phyloP scores from a whole-genome alignment of 306 rosid genomes.

The Parietaria judaica region DNA sequence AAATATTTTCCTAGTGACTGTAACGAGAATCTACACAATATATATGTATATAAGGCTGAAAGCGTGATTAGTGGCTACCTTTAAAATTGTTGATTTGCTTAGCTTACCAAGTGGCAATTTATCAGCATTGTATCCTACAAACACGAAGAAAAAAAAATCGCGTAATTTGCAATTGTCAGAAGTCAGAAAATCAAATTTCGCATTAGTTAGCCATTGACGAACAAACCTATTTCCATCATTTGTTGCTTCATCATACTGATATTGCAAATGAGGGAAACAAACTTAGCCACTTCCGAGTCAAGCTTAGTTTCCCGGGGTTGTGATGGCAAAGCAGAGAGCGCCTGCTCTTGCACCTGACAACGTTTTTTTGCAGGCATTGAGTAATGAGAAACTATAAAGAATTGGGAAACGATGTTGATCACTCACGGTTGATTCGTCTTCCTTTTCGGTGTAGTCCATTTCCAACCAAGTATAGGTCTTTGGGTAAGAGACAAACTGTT shows the following conservation, averaged over 20 bases:
- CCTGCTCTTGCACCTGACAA: constrained; percentile 46
- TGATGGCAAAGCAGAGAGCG: constrained; percentile 28
- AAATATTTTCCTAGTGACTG: background rate
- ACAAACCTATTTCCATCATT: constrained; percentile 98
- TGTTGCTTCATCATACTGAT: constrained; percentile 95
- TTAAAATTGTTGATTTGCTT: constrained; percentile 82
- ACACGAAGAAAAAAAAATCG: background rate
- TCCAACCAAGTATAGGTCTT: constrained; percentile 74
- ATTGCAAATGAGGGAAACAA: constrained; percentile 85
- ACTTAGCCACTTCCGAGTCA: constrained; percentile 63
- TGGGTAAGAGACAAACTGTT: constrained; percentile 42
- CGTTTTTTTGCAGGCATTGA: constrained; percentile 18
- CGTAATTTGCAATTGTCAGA: too few relatives aligned
- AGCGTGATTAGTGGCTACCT: constrained; percentile 35
- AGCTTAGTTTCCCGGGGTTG: constrained; percentile 65
- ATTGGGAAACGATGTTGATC: constrained; percentile 12
- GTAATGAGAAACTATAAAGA: constrained; percentile 6
- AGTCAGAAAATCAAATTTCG: too few relatives aligned
- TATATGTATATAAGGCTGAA: too few relatives aligned
- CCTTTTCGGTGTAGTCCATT: constrained; percentile 72
- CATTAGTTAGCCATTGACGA: background rate
- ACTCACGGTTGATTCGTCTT: constrained; percentile 55
- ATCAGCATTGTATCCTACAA: constrained; percentile 85
- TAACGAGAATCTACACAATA: too few relatives aligned
- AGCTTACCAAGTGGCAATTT: constrained; percentile 95